Percentiles rank a stretch among this genome's conserved stretches.
Conservation (phyloP, 208 protist genomes). For the Leishmania major region DNA sequence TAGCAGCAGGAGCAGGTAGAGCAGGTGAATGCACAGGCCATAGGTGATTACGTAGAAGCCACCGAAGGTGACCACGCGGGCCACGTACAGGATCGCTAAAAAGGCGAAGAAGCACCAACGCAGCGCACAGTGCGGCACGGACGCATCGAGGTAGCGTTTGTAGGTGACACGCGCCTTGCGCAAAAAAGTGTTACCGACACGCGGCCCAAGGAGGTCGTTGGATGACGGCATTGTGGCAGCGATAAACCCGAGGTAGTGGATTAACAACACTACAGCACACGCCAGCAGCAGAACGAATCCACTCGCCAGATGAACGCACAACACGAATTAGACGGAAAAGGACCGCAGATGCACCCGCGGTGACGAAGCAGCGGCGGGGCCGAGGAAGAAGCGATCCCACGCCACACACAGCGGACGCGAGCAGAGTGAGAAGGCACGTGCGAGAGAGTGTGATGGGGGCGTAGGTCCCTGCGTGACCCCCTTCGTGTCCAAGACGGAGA, state of each 20-base stretch:
- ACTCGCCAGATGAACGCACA: background rate
- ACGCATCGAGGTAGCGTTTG: slow-evolving; percentile 70
- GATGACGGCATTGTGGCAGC: slow-evolving; percentile 9
- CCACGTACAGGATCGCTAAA: slow-evolving; percentile 68
- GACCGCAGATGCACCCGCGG: background rate
- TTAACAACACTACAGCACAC: background rate
- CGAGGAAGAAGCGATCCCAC: background rate
- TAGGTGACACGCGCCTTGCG: slow-evolving; percentile 33
- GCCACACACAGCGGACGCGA: background rate
- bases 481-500: background rate
- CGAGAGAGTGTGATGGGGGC: background rate
- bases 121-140: slow-evolving; percentile 64
- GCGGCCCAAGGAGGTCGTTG: slow-evolving; percentile 21
- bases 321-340: background rate
- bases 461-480: background rate
- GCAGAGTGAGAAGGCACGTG: background rate
- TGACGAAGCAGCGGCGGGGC: background rate
- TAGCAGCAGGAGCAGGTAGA: slow-evolving; percentile 96
- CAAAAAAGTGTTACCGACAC: slow-evolving; percentile 6
- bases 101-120: slow-evolving; percentile 82
- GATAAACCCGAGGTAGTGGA: background rate
- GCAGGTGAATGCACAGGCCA: slow-evolving; percentile 95
- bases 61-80: slow-evolving; percentile 65
- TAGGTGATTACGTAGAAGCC: slow-evolving; percentile 98
- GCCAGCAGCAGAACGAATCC: background rate